Base-by-base conservation (phyloP, 2,329 filamentous ascomycete species). In the Ceratocystiopsis brevicomis region DNA sequence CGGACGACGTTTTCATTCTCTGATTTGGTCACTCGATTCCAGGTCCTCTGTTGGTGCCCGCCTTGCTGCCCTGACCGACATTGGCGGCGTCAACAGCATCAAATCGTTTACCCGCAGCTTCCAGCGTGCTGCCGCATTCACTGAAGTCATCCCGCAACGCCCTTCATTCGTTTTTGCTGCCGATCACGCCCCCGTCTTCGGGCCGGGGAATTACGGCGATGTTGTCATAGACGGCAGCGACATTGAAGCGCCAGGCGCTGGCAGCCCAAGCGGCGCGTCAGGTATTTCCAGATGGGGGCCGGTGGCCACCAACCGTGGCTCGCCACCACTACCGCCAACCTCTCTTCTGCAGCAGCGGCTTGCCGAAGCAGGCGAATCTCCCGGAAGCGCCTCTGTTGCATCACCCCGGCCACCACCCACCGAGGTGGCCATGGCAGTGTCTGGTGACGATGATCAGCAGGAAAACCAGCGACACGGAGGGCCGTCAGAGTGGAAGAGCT, bases 51-150 rank as follows among this genome's bases (percentile, higher is more conserved):
- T 73, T 36, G 69, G 68, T 32, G 65, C 71, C 48, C 67, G 68
- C 33, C 59, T 82, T 34, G 61, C 70, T 21, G 65, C 67, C 43
- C 57, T 79, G 43, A 67, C 71, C 51, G 78, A 93, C 47, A 78
- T 83, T 40, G 90, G 88, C 50, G 88, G 88, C 41, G 80, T 87
- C 48, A 96, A 96, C 65, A 92, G 83, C 59, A 81, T 96, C 53
- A 80, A 90, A 55, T 93, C 87, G 54, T 96, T 96, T 57, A 83
- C 87, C 38, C 75, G 81, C 47, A 93, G 84, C 53, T 94, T 86
- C 81, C 84, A 88, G 60, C 78, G 88, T 57, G 88, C 88, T 35
- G 85, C 86, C 21, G 79, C 72, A 45, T 96, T 96, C 59, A 73
- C 76, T 49, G 87, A 95, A 58, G 83, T 94, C 51, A 78, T 90